These are phyloP conservation scores for Terfezia boudieri DNA, from an alignment of 495 filamentous ascomycete species.

Conservation along the genomic window DNA sequence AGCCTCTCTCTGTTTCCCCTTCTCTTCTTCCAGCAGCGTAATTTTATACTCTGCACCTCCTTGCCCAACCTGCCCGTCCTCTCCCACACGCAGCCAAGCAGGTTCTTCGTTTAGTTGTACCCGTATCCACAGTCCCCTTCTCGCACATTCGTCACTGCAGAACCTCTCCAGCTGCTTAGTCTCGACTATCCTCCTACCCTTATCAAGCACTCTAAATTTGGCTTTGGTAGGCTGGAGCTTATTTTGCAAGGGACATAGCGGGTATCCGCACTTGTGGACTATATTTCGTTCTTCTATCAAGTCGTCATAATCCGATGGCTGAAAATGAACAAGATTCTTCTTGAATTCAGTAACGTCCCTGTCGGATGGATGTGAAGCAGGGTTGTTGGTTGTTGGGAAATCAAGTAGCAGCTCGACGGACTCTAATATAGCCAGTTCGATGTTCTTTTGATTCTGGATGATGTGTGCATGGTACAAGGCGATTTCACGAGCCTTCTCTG, in stretches of 20 bases:
- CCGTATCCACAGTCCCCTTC: slow-evolving; percentile 57
- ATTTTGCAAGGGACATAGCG: slow-evolving; percentile 42
- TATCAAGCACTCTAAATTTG: slow-evolving; percentile 26
- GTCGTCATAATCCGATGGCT: slow-evolving; percentile 66
- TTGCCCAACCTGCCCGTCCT: slow-evolving; percentile 1
- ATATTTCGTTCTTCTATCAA: slow-evolving; percentile 71
- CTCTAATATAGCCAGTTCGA: slow-evolving; percentile 47
- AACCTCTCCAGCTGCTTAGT: slow-evolving; percentile 56
- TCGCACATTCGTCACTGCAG: slow-evolving; percentile 62
- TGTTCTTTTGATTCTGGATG: slow-evolving; percentile 52
- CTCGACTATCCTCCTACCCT: slow-evolving; percentile 32
- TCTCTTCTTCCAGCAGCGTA: slow-evolving; percentile 1
- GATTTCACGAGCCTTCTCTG: slow-evolving; percentile 30
- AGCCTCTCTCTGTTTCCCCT: background rate
- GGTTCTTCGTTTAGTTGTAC: slow-evolving; percentile 63
- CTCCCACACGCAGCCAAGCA: slow-evolving; percentile 38
- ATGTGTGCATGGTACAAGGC: slow-evolving; percentile 61
- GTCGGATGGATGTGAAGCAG: slow-evolving; percentile 26
- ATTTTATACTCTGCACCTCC: background rate
- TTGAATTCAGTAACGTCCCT: slow-evolving; percentile 26
- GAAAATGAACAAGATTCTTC: slow-evolving; percentile 40
- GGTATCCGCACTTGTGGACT: slow-evolving; percentile 56
- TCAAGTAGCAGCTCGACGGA: slow-evolving; percentile 45
- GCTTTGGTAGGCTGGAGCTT: slow-evolving; percentile 24
- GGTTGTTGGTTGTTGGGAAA: slow-evolving; percentile 35